A percentile compares a stretch with the other conserved stretches of the same genome.
Evolutionary conservation across 495 filamentous ascomycete species (phyloP).

Genomic region (Talaromyces proteolyticus): DNA sequence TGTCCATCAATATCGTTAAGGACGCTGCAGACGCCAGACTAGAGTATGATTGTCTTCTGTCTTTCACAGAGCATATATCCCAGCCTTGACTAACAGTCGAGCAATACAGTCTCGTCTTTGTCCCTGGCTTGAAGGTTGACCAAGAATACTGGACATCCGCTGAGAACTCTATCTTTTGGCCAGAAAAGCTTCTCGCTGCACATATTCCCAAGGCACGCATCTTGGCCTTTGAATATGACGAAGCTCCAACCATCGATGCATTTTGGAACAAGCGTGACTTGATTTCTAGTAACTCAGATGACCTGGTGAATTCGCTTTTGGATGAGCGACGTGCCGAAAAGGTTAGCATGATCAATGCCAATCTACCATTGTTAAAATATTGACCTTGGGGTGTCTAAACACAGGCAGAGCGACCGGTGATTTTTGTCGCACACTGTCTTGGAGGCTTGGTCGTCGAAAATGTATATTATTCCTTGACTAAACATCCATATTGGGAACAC

Average conservation of each 20-base stretch:
- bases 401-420: constrained; percentile 1
- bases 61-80: neutral
- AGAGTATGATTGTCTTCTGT: constrained; percentile 1
- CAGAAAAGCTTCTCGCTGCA: constrained; percentile 2
- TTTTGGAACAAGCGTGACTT: constrained; percentile 4
- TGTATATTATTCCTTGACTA: neutral
- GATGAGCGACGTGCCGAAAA: neutral
- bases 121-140: neutral
- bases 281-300: constrained; percentile 3
- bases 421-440: constrained; percentile 7
- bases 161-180: constrained; percentile 6
- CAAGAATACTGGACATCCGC: constrained; percentile 4
- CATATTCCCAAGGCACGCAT: constrained; percentile 2
- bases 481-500: neutral
- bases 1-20: constrained; percentile 5
- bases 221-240: constrained; percentile 7
- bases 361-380: neutral
- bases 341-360: neutral
- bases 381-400: neutral
- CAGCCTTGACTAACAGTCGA: neutral
- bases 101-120: neutral
- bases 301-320: constrained; percentile 1
- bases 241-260: neutral
- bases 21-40: constrained; percentile 1
- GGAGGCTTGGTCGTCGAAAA: constrained; percentile 5